Evolutionary conservation across 768 basidiomycete genomes (phyloP).

Genomic region (Boletellus ananiceps): DNA sequence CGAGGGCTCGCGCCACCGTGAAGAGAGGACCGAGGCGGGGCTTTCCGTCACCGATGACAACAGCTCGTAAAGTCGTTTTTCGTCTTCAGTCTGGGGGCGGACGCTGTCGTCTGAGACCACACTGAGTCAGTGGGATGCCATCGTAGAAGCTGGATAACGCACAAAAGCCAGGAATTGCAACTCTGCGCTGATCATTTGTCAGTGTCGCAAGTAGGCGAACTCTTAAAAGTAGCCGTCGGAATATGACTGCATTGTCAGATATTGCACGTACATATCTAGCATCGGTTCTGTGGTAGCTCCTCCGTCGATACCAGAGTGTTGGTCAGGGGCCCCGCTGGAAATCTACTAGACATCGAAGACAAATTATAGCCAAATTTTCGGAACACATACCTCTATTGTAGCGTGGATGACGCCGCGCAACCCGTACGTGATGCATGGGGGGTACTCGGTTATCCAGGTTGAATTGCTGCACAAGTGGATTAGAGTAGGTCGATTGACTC

Average conservation of each 20-base stretch:
- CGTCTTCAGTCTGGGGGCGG: slow-evolving; percentile 60
- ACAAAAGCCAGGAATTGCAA: slow-evolving; percentile 84
- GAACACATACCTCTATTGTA: slow-evolving; percentile 53
- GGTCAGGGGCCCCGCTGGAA: slow-evolving; percentile 66
- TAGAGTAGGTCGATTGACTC: background rate
- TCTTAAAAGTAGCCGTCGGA: slow-evolving; percentile 38
- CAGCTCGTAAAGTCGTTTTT: slow-evolving; percentile 61
- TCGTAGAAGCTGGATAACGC: slow-evolving; percentile 29
- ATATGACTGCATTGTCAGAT: background rate
- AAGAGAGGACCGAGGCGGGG: slow-evolving; percentile 62
- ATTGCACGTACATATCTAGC: slow-evolving; percentile 71
- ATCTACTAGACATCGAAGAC: slow-evolving; percentile 41
- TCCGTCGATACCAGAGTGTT: slow-evolving; percentile 93
- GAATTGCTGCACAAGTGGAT: slow-evolving; percentile 62
- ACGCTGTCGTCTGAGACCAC: slow-evolving; percentile 64
- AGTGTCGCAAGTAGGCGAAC: slow-evolving; percentile 73
- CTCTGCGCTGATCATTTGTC: slow-evolving; percentile 49
- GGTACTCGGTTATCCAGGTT: slow-evolving; percentile 91
- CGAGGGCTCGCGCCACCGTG: slow-evolving; percentile 87
- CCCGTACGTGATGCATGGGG: slow-evolving; percentile 93
- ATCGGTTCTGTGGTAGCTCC: slow-evolving; percentile 87
- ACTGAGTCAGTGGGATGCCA: background rate
- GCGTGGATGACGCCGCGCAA: slow-evolving; percentile 92
- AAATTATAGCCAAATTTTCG: background rate
- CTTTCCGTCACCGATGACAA: slow-evolving; percentile 66